Evolutionary conservation across 2,329 filamentous ascomycete genomes (phyloP), one percentile per base, ranked within the genome.

Genomic region (Neodidymelliopsis sp.): DNA sequence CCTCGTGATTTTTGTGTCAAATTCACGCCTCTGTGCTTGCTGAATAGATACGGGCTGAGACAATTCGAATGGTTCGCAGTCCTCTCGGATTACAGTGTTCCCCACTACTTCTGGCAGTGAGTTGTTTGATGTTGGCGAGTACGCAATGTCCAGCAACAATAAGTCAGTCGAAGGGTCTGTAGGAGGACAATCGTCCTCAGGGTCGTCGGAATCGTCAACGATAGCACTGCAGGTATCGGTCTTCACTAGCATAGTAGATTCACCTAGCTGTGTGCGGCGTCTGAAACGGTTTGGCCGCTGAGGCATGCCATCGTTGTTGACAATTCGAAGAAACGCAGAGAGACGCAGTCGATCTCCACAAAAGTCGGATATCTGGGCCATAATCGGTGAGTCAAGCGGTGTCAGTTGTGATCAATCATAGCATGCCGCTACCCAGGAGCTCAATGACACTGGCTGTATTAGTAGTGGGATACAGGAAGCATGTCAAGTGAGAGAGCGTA

Each of bases 281-380:
- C 35, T 56, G 41, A 63, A 61, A 12, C 67, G 65, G 27, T 54
- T 43, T 7, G 66, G 64, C 19, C 55, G 62, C 30, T 49, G 40
- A n/a, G 66, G 64, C 20, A 65, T 53, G n/a, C 56, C 57, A 22
- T 54, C 36, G 15, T 56, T 33, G 15, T 56, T 53, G 10, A 66
- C 49, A 10, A 61, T 53, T 2, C 57, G 57, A 27, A 71, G 61
- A 23, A 68, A 67, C 1, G 55, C 53, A 12, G 52, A 39, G 19
- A 68, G 42, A 25, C 67, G 63, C 10, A 71, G 55, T 15, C 49
- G 55, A 22, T 62, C 54, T n/a, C 52, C 60, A 7, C 40, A 53
- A 25, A 70, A 71, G 29, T 63, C 57, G 20, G 52, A 54, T 43
- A 58, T 53, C 28, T 60, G 49, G 16, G 54, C 13, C 63, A 68